A percentile compares a stretch with the other conserved stretches of the same genome.
Conservation (phyloP, 371 early-diverging fungal species). For the Saksenaea oblongispora region DNA sequence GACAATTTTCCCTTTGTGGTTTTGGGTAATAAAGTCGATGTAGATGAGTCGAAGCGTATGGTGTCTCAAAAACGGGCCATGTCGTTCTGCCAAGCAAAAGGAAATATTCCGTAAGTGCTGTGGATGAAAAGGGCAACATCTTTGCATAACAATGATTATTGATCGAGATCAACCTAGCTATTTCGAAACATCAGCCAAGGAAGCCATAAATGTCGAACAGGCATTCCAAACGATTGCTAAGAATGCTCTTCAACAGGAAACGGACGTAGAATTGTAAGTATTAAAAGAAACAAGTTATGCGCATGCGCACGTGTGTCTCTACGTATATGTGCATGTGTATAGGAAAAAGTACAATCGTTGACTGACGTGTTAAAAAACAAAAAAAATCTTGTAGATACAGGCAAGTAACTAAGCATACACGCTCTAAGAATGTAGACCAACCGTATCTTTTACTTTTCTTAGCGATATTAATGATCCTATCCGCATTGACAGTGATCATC, state of each 20-base stretch:
- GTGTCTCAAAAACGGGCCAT: constrained; percentile 93
- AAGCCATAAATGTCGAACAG: constrained; percentile 93
- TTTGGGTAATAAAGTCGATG: constrained; percentile 98
- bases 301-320: neutral
- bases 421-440: neutral
- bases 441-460: constrained; percentile 19
- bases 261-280: constrained; percentile 79
- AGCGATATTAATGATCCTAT: constrained; percentile 95
- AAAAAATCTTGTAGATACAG: constrained; percentile 4
- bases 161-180: constrained; percentile 33
- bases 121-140: neutral
- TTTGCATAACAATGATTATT: too few species aligned
- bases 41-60: constrained; percentile 91
- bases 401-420: neutral
- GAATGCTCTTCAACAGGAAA: constrained; percentile 89
- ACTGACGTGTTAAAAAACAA: neutral
- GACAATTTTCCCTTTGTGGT: constrained; percentile 98
- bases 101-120: constrained; percentile 79
- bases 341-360: neutral
- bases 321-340: neutral
- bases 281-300: neutral
- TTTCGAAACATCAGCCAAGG: constrained; percentile 96
- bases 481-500: constrained; percentile 77
- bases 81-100: constrained; percentile 96
- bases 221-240: constrained; percentile 94